Percentiles rank a stretch among this genome's conserved stretches.
These are phyloP conservation scores for Hymenoscyphus fraxineus DNA, from an alignment of 2,329 filamentous ascomycete genomes.

Conservation along the genomic window DNA sequence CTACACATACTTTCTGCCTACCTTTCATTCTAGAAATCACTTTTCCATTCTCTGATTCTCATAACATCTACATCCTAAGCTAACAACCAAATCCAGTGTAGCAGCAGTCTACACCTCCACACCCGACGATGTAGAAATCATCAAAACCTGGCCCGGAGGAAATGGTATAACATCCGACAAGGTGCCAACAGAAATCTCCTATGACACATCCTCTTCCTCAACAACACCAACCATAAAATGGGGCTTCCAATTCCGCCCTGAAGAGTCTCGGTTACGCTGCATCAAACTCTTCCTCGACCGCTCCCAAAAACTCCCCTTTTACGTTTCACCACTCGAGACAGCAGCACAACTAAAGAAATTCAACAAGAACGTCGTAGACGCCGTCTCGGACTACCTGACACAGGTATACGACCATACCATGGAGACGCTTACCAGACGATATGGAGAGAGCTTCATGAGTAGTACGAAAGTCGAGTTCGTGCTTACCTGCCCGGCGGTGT, in stretches of 20 bases:
- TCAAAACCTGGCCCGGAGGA: slow-evolving; percentile 79
- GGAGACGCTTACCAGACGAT: slow-evolving; percentile 69
- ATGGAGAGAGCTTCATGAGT: slow-evolving; percentile 75
- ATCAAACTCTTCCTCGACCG: slow-evolving; percentile 83
- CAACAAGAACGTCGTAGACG: slow-evolving; percentile 74
- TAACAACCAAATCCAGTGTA: slow-evolving; percentile 44
- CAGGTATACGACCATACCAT: slow-evolving; percentile 75
- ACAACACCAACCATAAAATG: slow-evolving; percentile 58
- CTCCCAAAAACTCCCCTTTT: slow-evolving; percentile 75
- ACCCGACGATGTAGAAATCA: slow-evolving; percentile 77
- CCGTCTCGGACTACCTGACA: slow-evolving; percentile 74
- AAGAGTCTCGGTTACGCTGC: slow-evolving; percentile 71
- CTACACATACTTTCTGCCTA: not conserved
- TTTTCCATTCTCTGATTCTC: not conserved
- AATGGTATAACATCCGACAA: slow-evolving; percentile 88
- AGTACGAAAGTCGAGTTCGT: slow-evolving; percentile 75
- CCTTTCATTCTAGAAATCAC: not conserved
- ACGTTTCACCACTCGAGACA: slow-evolving; percentile 73
- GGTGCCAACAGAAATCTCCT: slow-evolving; percentile 72
- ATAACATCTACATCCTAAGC: not conserved
- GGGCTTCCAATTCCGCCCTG: slow-evolving; percentile 79
- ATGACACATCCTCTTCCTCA: slow-evolving; percentile 44
- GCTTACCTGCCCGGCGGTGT: slow-evolving; percentile 77
- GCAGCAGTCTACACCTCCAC: slow-evolving; percentile 71
- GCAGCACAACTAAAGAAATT: slow-evolving; percentile 70